Conservation (phyloP, 495 filamentous ascomycete genomes). For the Lepidopterella palustris region DNA sequence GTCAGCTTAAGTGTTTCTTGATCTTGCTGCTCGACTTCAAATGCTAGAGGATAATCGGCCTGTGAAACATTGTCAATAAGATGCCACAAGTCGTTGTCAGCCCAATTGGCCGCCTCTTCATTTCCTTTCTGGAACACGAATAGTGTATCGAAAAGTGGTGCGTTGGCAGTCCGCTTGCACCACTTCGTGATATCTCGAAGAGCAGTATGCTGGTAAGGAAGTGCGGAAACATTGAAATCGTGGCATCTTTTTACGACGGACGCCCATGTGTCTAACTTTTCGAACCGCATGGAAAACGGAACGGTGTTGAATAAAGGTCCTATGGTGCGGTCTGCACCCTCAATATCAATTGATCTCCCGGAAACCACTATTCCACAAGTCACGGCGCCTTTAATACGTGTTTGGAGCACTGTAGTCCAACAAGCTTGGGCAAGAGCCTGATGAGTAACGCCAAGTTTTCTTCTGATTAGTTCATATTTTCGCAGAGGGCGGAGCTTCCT, state of each 20-base stretch:
- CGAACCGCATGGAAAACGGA: slow-evolving; percentile 52
- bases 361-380: slow-evolving; percentile 63
- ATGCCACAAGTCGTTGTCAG: slow-evolving; percentile 46
- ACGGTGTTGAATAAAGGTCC: slow-evolving; percentile 92
- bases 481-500: slow-evolving; percentile 2
- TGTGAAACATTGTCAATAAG: slow-evolving; percentile 42
- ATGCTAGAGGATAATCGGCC: slow-evolving; percentile 65
- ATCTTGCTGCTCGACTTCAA: slow-evolving; percentile 56
- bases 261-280: slow-evolving; percentile 44
- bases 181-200: slow-evolving; percentile 69
- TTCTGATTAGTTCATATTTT: slow-evolving; percentile 39
- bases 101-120: slow-evolving; percentile 19
- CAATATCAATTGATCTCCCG: slow-evolving; percentile 59
- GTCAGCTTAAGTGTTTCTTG: slow-evolving; percentile 45
- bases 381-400: slow-evolving; percentile 36
- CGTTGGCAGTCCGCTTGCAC: slow-evolving; percentile 46
- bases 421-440: slow-evolving; percentile 68
- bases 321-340: slow-evolving; percentile 60
- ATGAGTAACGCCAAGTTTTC: slow-evolving; percentile 59
- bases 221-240: slow-evolving; percentile 50
- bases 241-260: slow-evolving; percentile 51
- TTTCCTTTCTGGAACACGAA: slow-evolving; percentile 71
- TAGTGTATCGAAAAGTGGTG: slow-evolving; percentile 69
- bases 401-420: slow-evolving; percentile 53
- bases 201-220: slow-evolving; percentile 64